phyloP scores from a whole-genome alignment of 2,329 filamentous ascomycete genomes.

The Talaromyces amestolkiae region DNA sequence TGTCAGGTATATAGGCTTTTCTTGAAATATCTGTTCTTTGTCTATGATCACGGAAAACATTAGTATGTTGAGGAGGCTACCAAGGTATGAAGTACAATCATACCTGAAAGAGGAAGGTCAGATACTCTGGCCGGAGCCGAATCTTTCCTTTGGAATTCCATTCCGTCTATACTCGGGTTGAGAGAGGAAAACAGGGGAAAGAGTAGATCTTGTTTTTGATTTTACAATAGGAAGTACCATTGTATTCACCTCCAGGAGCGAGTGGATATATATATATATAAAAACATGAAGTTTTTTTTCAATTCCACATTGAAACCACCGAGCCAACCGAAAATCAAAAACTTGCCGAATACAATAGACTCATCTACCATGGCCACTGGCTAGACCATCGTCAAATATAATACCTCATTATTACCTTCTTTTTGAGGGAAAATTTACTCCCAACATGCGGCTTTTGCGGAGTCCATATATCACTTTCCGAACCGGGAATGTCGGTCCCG shows the following conservation, averaged over 20 bases:
- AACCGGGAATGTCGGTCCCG: constrained; percentile 7
- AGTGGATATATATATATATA: neutral
- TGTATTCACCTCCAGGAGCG: neutral
- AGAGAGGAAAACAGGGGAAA: neutral
- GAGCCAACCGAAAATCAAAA: neutral
- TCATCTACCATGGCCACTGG: neutral
- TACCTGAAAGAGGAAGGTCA: constrained; percentile 21
- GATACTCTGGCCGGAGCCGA: neutral
- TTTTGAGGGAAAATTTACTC: neutral
- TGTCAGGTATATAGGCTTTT: neutral
- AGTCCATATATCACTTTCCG: constrained; percentile 4
- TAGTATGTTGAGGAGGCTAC: neutral
- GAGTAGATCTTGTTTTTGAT: neutral
- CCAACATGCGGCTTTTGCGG: neutral
- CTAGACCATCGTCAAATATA: neutral
- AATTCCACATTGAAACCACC: neutral
- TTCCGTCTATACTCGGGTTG: neutral
- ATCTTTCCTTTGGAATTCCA: neutral
- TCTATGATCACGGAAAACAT: neutral
- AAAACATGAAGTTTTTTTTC: neutral
- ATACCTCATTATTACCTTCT: constrained; percentile 6
- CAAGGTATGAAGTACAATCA: neutral
- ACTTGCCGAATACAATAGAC: neutral
- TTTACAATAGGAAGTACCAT: neutral
- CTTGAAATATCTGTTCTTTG: neutral